phyloP scores from a whole-genome alignment of 768 basidiomycete genomes.

The Ramaria rubella region DNA sequence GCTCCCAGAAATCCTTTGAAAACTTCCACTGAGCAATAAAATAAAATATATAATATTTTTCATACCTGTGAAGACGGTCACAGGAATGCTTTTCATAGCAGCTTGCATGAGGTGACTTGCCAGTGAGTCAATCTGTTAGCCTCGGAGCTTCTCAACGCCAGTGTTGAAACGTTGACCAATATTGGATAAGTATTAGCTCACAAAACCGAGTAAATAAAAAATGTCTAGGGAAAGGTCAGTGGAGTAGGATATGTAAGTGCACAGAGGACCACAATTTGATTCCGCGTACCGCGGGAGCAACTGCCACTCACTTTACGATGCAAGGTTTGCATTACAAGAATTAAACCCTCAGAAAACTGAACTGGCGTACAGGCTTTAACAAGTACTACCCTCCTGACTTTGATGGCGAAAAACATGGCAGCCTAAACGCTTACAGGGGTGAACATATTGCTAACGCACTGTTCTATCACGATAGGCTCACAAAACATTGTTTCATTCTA shows the following conservation, averaged over 20 bases:
- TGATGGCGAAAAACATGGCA: constrained; percentile 62
- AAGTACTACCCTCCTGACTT: constrained; percentile 78
- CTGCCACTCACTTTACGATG: neutral
- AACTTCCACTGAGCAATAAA: neutral
- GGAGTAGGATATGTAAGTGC: too few relatives aligned
- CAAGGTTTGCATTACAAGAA: neutral
- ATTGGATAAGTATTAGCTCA: too few relatives aligned
- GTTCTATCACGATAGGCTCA: constrained; percentile 10
- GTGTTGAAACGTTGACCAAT: too few relatives aligned
- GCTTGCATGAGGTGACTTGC: too few relatives aligned
- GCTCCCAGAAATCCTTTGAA: constrained; percentile 17
- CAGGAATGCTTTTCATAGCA: constrained; percentile 48
- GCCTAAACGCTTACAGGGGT: constrained; percentile 71
- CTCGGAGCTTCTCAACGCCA: too few relatives aligned
- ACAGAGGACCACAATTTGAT: too few relatives aligned
- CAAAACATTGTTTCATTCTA: constrained; percentile 30
- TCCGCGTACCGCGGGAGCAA: neutral
- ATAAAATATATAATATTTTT: neutral
- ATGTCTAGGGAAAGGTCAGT: too few relatives aligned
- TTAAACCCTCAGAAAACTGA: neutral
- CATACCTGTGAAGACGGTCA: constrained; percentile 88
- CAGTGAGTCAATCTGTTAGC: too few relatives aligned
- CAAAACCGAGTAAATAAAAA: too few relatives aligned
- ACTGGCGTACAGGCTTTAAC: constrained; percentile 51
- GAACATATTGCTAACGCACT: neutral